These are phyloP conservation scores for Ceratocystis alfenasii DNA, from an alignment of 2,329 filamentous ascomycete species.

Conservation along the genomic window DNA sequence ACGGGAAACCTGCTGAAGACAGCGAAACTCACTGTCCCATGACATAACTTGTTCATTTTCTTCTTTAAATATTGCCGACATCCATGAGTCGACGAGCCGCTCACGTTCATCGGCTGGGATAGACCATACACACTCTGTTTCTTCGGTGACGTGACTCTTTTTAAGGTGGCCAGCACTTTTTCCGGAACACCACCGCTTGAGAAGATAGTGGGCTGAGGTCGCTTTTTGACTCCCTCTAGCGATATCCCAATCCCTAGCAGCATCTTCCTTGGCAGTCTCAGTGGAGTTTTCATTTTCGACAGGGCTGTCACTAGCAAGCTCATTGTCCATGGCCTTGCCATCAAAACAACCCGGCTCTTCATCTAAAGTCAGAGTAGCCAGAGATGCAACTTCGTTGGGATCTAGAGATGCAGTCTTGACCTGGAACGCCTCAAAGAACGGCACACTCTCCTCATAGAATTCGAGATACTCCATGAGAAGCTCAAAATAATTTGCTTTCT, in stretches of 20 bases:
- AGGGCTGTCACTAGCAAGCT: too few relatives aligned
- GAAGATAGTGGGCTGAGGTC: constrained; percentile 35
- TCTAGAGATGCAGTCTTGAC: neutral
- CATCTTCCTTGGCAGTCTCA: too few relatives aligned
- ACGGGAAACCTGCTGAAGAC: constrained; percentile 32
- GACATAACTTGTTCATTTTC: constrained; percentile 33
- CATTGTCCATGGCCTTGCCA: too few relatives aligned
- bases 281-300: too few relatives aligned
- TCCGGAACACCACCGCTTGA: constrained; percentile 41
- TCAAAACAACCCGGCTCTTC: too few relatives aligned
- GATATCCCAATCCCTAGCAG: too few relatives aligned
- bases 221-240: neutral
- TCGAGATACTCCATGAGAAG: constrained; percentile 20
- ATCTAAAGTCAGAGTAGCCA: too few relatives aligned
- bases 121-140: constrained; percentile 39
- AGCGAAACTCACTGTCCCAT: constrained; percentile 34
- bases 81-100: constrained; percentile 34
- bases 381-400: too few relatives aligned
- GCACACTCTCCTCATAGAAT: constrained; percentile 11
- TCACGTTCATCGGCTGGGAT: constrained; percentile 33
- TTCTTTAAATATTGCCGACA: constrained; percentile 38
- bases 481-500: neutral
- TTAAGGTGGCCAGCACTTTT: constrained; percentile 35
- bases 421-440: constrained; percentile 11
- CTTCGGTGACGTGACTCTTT: constrained; percentile 25